Percentiles rank a stretch among this genome's conserved stretches.
phyloP scores from a whole-genome alignment of 306 rosid genomes.

The Luffa acutangula region DNA sequence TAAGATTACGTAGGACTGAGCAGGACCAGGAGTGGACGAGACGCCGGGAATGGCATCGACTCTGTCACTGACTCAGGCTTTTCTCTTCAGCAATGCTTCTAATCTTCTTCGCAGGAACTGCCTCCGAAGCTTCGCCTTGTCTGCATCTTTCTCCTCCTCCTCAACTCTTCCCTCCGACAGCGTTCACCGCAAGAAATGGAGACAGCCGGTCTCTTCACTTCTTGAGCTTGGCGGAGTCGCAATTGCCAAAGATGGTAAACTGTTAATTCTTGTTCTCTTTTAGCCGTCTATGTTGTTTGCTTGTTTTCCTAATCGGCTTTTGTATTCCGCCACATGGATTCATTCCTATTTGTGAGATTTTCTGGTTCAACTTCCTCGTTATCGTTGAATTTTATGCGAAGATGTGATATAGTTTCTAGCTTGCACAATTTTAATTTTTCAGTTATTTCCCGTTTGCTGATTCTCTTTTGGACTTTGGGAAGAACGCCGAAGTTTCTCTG shows the following conservation, averaged over 20 bases:
- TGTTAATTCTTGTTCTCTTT: neutral
- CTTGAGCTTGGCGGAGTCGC: slow-evolving; percentile 71
- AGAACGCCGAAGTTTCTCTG: neutral
- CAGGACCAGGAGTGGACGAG: neutral
- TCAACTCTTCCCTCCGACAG: slow-evolving; percentile 20
- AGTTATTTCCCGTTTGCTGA: neutral
- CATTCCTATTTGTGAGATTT: neutral
- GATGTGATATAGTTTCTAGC: neutral
- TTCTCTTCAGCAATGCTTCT: slow-evolving; percentile 1
- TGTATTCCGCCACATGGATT: neutral
- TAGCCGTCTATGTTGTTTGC: neutral
- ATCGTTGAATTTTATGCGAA: neutral
- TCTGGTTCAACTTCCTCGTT: neutral
- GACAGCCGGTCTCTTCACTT: slow-evolving; percentile 44
- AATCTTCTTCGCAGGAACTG: neutral
- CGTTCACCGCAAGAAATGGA: slow-evolving; percentile 53
- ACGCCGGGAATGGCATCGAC: neutral
- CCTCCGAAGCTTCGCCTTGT: neutral
- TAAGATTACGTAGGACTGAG: neutral
- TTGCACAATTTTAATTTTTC: neutral
- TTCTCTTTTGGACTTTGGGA: neutral
- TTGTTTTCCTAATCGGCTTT: neutral
- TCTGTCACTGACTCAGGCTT: neutral
- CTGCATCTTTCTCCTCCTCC: slow-evolving; percentile 1
- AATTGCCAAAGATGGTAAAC: slow-evolving; percentile 56